Percentiles rank a stretch among this genome's conserved stretches.
Conservation (phyloP, 2,329 filamentous ascomycete genomes). For the Pestalotiopsis sp. region DNA sequence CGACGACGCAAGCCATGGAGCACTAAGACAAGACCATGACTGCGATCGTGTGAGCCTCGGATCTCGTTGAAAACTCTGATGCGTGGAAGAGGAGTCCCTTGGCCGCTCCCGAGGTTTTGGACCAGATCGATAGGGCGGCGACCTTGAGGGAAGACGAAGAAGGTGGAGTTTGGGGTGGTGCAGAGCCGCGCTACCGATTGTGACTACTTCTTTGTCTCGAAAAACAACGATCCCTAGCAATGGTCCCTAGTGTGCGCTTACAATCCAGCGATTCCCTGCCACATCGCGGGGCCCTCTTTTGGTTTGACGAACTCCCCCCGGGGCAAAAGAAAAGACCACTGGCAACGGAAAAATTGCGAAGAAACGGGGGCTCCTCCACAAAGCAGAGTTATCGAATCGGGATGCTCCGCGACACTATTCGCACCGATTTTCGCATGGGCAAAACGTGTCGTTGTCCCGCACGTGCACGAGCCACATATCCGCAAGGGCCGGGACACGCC, state of each 20-base stretch:
- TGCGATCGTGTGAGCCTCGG: neutral
- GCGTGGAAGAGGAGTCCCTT: neutral
- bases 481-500: too few species aligned
- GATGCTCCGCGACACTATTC: neutral
- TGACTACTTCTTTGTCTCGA: neutral
- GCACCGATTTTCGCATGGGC: neutral
- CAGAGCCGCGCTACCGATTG: neutral
- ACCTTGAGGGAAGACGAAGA: neutral
- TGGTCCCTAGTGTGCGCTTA: neutral
- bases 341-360: neutral
- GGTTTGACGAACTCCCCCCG: too few species aligned
- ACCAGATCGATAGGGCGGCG: neutral
- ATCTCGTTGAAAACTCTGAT: neutral
- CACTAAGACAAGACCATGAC: neutral
- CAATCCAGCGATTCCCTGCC: neutral
- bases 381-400: slow-evolving; percentile 1
- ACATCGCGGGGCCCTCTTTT: neutral
- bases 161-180: neutral
- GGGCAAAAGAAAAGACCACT: neutral
- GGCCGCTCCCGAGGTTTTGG: neutral
- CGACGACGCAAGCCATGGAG: neutral
- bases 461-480: neutral
- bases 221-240: neutral
- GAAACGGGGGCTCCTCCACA: neutral
- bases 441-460: neutral